A percentile compares a stretch with the other conserved stretches of the same genome.
These are phyloP conservation scores for Sporothrix brunneoviolacea DNA, from an alignment of 2,329 filamentous ascomycete genomes.

Conservation along the genomic window DNA sequence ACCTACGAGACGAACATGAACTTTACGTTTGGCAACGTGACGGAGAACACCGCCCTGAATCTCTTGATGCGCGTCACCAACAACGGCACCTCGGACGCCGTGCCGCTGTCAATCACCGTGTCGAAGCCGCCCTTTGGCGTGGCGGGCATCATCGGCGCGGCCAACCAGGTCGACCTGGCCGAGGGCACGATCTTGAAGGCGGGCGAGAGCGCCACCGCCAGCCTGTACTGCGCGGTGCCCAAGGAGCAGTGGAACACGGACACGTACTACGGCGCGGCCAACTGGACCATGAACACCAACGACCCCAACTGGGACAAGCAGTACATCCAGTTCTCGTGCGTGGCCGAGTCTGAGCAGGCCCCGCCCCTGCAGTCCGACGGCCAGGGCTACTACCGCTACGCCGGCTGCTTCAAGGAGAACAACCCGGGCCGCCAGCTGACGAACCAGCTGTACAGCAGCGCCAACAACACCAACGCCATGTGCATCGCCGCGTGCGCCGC, in stretches of 20 bases:
- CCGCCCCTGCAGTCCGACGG: slow-evolving; percentile 40
- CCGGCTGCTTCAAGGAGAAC: slow-evolving; percentile 50
- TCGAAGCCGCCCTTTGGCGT: slow-evolving; percentile 55
- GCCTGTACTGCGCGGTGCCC: slow-evolving; percentile 48
- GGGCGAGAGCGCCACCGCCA: slow-evolving; percentile 45
- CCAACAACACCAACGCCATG: slow-evolving; percentile 35
- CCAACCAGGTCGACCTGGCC: slow-evolving; percentile 50
- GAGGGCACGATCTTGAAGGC: slow-evolving; percentile 47
- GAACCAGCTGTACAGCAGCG: slow-evolving; percentile 33
- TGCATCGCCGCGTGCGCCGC: slow-evolving; percentile 39
- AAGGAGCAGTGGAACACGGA: slow-evolving; percentile 51
- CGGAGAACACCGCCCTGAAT: slow-evolving; percentile 40
- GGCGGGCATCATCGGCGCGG: slow-evolving; percentile 45
- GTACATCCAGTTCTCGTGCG: slow-evolving; percentile 44
- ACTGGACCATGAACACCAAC: slow-evolving; percentile 53
- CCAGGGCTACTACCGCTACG: slow-evolving; percentile 43
- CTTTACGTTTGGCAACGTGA: slow-evolving; percentile 51
- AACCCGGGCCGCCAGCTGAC: slow-evolving; percentile 47
- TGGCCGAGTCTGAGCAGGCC: slow-evolving; percentile 45
- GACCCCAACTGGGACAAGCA: slow-evolving; percentile 47
- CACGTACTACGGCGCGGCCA: slow-evolving; percentile 39
- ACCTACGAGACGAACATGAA: slow-evolving; percentile 34
- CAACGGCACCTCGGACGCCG: slow-evolving; percentile 41
- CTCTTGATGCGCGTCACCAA: slow-evolving; percentile 50
- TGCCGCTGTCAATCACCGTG: slow-evolving; percentile 48